Evolutionary conservation across 176 grass and related monocot species (phyloP).

Genomic region (Aechmea fasciata): DNA sequence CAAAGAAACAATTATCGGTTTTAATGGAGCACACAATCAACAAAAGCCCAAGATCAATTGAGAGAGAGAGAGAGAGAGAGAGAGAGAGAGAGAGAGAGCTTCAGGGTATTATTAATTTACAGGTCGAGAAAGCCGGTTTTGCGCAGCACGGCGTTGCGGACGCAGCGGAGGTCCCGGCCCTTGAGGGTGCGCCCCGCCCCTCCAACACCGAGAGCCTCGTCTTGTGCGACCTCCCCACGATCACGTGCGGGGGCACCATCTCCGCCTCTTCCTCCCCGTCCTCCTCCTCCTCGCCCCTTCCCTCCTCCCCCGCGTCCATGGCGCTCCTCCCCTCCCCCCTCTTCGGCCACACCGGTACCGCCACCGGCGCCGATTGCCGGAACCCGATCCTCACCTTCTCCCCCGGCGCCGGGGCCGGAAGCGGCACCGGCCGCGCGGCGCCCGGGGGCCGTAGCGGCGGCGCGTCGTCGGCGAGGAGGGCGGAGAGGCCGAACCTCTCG

Average conservation of each 20-base stretch:
- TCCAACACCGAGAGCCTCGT: conserved; percentile 63
- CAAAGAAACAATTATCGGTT: too few relatives aligned
- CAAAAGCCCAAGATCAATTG: background rate
- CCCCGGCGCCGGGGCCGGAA: conserved; percentile 11
- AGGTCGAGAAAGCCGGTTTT: conserved; percentile 84
- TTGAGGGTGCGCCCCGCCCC: conserved; percentile 65
- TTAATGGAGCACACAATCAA: background rate
- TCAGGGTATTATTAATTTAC: conserved; percentile 29
- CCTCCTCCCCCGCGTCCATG: background rate
- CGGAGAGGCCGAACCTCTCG: conserved; percentile 37
- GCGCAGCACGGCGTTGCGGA: conserved; percentile 71
- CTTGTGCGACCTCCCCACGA: conserved; percentile 29
- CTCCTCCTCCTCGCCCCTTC: background rate
- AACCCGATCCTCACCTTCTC: conserved; percentile 19
- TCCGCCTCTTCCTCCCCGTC: conserved; percentile 30
- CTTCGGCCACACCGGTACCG: conserved; percentile 56
- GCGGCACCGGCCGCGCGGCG: conserved; percentile 4
- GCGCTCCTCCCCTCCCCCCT: conserved; percentile 11
- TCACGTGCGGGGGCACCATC: conserved; percentile 46
- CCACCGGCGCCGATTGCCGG: conserved; percentile 60
- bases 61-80: conserved; percentile 8
- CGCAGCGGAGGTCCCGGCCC: conserved; percentile 64
- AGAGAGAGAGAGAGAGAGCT: background rate
- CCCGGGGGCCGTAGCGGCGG: conserved; percentile 1
- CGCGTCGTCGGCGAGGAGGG: conserved; percentile 35